Evolutionary conservation across 129 eudicot genomes (phyloP), one percentile per base, ranked within the genome.

Genomic region (Chrysanthemum lavandulifolium): DNA sequence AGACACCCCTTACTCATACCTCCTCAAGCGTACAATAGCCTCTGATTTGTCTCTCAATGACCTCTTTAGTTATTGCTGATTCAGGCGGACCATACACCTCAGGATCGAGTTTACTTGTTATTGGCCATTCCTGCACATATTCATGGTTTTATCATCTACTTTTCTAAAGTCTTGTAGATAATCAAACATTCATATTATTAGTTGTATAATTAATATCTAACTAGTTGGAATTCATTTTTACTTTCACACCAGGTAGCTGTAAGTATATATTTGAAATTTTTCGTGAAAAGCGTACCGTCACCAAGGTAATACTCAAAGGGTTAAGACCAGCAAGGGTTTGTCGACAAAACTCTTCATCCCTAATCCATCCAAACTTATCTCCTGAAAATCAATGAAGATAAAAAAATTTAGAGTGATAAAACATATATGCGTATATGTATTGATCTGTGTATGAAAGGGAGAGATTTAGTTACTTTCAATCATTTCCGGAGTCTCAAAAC

Each of bases 261-360:
- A 6, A 1, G 1, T 40, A 40, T 5, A 40, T 40, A 40, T 7
- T 27, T 27, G 18, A 27, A 31, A 36, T 3, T n/a, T 0, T 16
- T 45, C 0, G 27, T 4, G 1, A 11, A 12, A 40, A 61, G 8
- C 82, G 59, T 87, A 90, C 96, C 84, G 80, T 87, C 50, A 90
- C 91, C 67, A 77, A 67, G 36, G 80, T 48, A 65, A 90, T 87
- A 72, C 82, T 65, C 62, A 63, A 74, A 10, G 96, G 94, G 61
- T 90, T 90, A 6, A 90, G 67, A 69, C 96, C 96, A 12, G 96
- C 96, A 51, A 90, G 66, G 47, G 91, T 90, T 74, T 87, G 94
- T 43, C 96, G 77, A 62, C 85, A 64, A 63, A 89, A 86, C 58
- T 89, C 90, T 69, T 79, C 85, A 78, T 89, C 96, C 47, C 86